phyloP scores from a whole-genome alignment of 2,329 filamentous ascomycete species.

The Geoglossum cookeanum region DNA sequence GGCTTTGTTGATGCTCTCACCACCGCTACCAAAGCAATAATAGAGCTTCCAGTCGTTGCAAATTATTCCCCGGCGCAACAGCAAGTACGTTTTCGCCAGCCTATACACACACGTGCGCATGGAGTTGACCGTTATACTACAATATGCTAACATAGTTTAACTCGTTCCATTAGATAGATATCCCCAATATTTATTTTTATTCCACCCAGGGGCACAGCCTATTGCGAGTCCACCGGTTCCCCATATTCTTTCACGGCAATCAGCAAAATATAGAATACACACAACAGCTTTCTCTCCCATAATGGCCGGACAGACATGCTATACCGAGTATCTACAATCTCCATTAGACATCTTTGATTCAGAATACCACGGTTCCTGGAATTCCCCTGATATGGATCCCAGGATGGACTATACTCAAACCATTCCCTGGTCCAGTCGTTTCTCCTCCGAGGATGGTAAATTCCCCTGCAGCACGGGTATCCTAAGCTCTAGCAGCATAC shows the following conservation, averaged over 20 bases:
- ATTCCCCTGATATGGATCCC: not conserved
- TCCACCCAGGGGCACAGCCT: not conserved
- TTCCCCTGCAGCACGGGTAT: not conserved
- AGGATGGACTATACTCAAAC: not conserved
- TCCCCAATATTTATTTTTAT: not conserved
- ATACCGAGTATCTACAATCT: not conserved
- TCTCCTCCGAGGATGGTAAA: not conserved
- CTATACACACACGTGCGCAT: not conserved
- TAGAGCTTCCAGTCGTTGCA: not conserved
- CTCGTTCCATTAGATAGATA: too few relatives aligned
- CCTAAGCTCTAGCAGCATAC: not conserved
- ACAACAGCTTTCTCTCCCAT: not conserved
- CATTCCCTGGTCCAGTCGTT: not conserved
- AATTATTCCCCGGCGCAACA: not conserved
- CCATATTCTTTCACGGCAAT: not conserved
- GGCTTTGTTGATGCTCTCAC: too few relatives aligned
- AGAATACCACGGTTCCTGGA: not conserved
- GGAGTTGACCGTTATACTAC: too few relatives aligned
- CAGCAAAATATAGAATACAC: not conserved
- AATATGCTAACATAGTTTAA: too few relatives aligned
- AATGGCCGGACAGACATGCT: not conserved
- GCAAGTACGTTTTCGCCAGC: not conserved
- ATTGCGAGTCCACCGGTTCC: not conserved
- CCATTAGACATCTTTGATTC: not conserved
- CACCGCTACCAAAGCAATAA: too few relatives aligned